Conservation (phyloP, 495 filamentous ascomycete genomes). For the Penicillium waksmanii region DNA sequence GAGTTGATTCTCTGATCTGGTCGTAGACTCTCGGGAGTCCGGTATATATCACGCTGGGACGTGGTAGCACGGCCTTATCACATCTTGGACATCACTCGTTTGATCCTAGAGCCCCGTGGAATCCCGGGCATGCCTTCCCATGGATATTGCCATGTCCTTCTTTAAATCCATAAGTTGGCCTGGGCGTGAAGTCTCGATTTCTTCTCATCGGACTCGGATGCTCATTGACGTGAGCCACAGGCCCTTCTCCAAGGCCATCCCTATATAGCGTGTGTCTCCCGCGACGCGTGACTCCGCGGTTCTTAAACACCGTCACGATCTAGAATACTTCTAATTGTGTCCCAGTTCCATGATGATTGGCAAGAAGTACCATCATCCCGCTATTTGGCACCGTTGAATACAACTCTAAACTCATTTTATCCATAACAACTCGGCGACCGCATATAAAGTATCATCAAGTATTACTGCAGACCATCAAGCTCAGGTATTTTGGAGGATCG, state of each 20-base stretch:
- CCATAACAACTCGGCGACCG: too few relatives aligned
- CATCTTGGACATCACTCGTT: background rate
- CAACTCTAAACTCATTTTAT: too few relatives aligned
- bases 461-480: too few relatives aligned
- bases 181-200: background rate
- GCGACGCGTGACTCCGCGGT: background rate
- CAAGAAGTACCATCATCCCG: background rate
- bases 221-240: background rate
- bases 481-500: too few relatives aligned
- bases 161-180: background rate
- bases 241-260: background rate
- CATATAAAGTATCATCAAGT: too few relatives aligned
- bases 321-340: background rate
- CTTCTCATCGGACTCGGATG: too few relatives aligned
- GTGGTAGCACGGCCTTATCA: background rate
- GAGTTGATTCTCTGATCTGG: background rate
- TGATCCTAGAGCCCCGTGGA: background rate
- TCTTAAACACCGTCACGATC: background rate
- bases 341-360: background rate
- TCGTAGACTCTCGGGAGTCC: background rate
- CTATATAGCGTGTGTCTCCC: background rate
- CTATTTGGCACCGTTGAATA: background rate
- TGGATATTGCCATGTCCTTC: background rate
- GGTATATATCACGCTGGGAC: background rate
- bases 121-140: background rate